Percentiles rank a stretch among this genome's conserved stretches.
Evolutionary conservation across 2,329 filamentous ascomycete genomes (phyloP).

Genomic region (Diplodia corticola): DNA sequence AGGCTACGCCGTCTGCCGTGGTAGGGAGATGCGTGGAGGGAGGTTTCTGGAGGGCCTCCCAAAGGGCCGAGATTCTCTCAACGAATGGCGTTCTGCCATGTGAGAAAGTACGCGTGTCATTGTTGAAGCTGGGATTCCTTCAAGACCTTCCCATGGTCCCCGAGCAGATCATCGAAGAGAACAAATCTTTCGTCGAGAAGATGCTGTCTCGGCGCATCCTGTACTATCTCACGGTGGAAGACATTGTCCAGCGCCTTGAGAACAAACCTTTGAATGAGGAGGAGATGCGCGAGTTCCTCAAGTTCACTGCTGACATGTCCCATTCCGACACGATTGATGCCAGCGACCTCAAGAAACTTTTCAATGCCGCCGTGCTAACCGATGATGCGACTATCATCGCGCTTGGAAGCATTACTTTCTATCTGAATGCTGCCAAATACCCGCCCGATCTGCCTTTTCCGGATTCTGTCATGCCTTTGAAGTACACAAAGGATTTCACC

Average conservation of each 20-base stretch:
- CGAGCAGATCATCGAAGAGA: conserved; percentile 67
- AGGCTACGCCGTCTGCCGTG: conserved; percentile 83
- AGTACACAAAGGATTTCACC: conserved; percentile 72
- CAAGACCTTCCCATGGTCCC: conserved; percentile 86
- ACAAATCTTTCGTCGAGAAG: conserved; percentile 73
- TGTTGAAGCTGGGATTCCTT: conserved; percentile 72
- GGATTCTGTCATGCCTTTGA: conserved; percentile 63
- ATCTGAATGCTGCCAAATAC: conserved; percentile 79
- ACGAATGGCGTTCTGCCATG: conserved; percentile 85
- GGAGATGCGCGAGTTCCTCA: conserved; percentile 80
- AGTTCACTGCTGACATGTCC: conserved; percentile 77
- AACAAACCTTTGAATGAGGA: conserved; percentile 75
- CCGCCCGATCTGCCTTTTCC: conserved; percentile 20
- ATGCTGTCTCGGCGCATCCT: conserved; percentile 83
- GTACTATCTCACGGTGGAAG: conserved; percentile 80
- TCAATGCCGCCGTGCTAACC: conserved; percentile 78
- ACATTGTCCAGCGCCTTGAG: conserved; percentile 82
- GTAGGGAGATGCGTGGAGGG: conserved; percentile 89
- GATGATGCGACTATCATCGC: conserved; percentile 58
- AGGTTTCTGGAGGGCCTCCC: conserved; percentile 92
- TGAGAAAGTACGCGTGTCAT: conserved; percentile 75
- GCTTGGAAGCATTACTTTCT: conserved; percentile 77
- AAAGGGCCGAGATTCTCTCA: conserved; percentile 80
- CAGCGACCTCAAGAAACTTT: conserved; percentile 65
- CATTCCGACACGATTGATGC: conserved; percentile 70